Percentiles rank a stretch among this genome's conserved stretches.
Conservation (phyloP, 108 stramenopile genomes). For the Aureococcus anophagefferens region DNA sequence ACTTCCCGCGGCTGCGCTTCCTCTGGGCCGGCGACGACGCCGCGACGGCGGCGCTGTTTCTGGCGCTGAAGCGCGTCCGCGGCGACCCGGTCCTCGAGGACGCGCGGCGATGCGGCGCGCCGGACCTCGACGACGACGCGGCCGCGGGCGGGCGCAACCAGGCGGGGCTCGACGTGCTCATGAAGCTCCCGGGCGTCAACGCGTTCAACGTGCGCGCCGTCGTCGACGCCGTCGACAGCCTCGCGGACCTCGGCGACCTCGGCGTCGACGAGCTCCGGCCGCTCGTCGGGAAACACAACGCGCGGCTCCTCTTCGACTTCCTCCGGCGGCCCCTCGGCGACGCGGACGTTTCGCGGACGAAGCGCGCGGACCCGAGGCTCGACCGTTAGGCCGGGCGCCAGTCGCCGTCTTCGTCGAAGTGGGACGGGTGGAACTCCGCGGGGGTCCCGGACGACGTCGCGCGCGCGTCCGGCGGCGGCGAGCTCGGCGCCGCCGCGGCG, state of each 20-base stretch:
- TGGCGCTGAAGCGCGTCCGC: background rate
- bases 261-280: background rate
- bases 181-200: conserved; percentile 13
- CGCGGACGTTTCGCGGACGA: background rate
- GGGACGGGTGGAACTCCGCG: too few relatives aligned
- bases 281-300: background rate
- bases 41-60: background rate
- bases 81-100: background rate
- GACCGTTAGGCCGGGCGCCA: too few relatives aligned
- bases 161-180: conserved; percentile 10
- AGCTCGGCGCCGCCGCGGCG: too few relatives aligned
- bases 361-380: too few relatives aligned
- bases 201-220: conserved; percentile 6
- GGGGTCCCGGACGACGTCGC: too few relatives aligned
- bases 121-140: background rate
- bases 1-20: background rate
- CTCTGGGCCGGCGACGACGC: background rate
- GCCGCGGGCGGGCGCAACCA: background rate
- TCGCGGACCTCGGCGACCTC: conserved; percentile 6
- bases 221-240: conserved; percentile 2
- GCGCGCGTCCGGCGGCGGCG: too few relatives aligned
- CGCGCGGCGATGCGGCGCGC: background rate
- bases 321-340: background rate
- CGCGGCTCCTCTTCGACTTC: conserved; percentile 4
- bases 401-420: too few relatives aligned